Percentiles rank a stretch among this genome's conserved stretches.
These are phyloP conservation scores for Trichoderma hamatum DNA, from an alignment of 2,329 filamentous ascomycete species.

Conservation along the genomic window DNA sequence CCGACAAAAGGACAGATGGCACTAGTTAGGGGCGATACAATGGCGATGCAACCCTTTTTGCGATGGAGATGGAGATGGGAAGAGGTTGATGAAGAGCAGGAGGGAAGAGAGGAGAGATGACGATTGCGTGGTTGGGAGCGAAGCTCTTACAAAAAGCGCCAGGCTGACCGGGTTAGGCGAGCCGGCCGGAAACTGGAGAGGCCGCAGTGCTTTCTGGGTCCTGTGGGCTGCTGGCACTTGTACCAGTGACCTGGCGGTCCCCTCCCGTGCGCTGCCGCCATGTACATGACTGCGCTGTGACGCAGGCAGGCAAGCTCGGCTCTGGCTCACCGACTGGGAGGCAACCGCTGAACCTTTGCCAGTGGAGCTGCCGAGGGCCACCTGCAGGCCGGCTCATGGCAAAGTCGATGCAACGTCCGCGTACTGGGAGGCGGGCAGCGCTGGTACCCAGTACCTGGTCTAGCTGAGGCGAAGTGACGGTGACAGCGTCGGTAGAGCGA, in stretches of 20 bases:
- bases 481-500: background rate
- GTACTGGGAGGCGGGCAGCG: background rate
- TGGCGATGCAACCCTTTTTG: conserved; percentile 4
- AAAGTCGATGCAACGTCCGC: background rate
- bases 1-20: conserved; percentile 18
- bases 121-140: conserved; percentile 27
- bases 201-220: background rate
- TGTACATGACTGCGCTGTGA: conserved; percentile 17
- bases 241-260: background rate
- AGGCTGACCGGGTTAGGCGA: conserved; percentile 24
- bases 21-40: background rate
- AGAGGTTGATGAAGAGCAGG: conserved; percentile 16
- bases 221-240: background rate
- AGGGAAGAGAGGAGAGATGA: conserved; percentile 30
- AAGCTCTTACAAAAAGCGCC: conserved; percentile 20
- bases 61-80: conserved; percentile 11
- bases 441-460: background rate
- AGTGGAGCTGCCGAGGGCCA: background rate
- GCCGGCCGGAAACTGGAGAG: conserved; percentile 8
- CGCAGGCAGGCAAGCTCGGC: conserved; percentile 12
- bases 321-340: conserved; percentile 21
- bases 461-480: background rate
- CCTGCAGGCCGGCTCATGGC: background rate
- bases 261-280: conserved; percentile 3
- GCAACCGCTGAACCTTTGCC: conserved; percentile 3